Evolutionary conservation across 2,329 filamentous ascomycete genomes (phyloP).

Genomic region (Colletotrichum musicola): DNA sequence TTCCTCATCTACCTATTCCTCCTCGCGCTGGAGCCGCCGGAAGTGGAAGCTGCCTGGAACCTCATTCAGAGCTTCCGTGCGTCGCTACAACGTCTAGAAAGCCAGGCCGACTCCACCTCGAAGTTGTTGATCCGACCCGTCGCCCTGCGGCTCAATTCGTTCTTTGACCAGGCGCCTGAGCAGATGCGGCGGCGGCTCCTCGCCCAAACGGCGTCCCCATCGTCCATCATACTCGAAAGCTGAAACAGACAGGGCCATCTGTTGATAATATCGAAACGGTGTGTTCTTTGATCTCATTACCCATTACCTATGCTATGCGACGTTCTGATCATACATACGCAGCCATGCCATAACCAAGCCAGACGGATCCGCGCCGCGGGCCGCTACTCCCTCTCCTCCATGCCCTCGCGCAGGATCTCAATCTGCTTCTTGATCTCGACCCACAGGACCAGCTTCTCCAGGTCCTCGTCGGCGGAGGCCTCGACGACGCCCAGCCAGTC

Average conservation of each 20-base stretch:
- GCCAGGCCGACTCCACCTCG: constrained; percentile 47
- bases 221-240: too few relatives aligned
- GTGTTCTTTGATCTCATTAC: not conserved
- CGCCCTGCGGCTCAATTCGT: constrained; percentile 54
- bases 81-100: constrained; percentile 50
- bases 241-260: too few relatives aligned
- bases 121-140: constrained; percentile 51
- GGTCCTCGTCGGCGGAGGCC: constrained; percentile 46
- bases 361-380: too few relatives aligned
- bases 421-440: constrained; percentile 74
- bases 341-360: not conserved
- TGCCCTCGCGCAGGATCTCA: constrained; percentile 69
- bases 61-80: constrained; percentile 53
- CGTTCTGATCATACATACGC: not conserved
- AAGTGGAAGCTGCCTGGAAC: constrained; percentile 52
- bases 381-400: constrained; percentile 54
- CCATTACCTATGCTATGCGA: not conserved
- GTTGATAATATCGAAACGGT: not conserved
- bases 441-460: constrained; percentile 69
- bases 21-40: constrained; percentile 51
- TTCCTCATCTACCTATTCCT: constrained; percentile 63
- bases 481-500: constrained; percentile 52
- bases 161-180: constrained; percentile 52
- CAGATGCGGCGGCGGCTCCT: not conserved
- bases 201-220: not conserved